Evolutionary conservation across 1,284 basidiomycete genomes (phyloP).

Genomic region (Ceratobasidium sp.): DNA sequence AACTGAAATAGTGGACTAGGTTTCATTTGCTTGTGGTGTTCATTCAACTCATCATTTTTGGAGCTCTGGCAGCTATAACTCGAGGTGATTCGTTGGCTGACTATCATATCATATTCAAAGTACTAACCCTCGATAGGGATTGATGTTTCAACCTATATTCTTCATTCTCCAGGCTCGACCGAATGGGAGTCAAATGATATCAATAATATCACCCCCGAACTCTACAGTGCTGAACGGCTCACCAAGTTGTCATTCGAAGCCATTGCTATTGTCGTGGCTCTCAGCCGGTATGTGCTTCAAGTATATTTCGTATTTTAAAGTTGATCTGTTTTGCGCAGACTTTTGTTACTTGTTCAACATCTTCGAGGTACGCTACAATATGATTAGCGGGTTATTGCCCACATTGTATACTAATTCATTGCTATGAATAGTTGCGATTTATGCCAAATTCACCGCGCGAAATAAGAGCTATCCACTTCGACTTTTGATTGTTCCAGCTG

Average conservation of each 20-base stretch:
- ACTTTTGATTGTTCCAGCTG: conserved; percentile 19
- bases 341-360: conserved; percentile 22
- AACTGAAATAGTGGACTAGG: background rate
- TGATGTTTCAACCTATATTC: conserved; percentile 34
- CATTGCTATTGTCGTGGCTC: conserved; percentile 13
- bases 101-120: too few species aligned
- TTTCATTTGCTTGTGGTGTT: conserved; percentile 29
- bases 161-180: conserved; percentile 23
- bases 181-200: background rate
- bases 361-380: conserved; percentile 14
- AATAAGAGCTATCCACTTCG: background rate
- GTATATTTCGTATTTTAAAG: background rate
- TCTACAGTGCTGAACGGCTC: background rate
- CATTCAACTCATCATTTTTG: conserved; percentile 32
- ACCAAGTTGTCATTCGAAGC: conserved; percentile 25
- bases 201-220: background rate
- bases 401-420: too few species aligned
- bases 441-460: conserved; percentile 18
- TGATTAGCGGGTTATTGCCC: too few species aligned
- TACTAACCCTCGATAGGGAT: conserved; percentile 3
- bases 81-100: conserved; percentile 11
- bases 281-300: conserved; percentile 28
- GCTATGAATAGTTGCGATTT: background rate
- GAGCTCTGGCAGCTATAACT: conserved; percentile 31
- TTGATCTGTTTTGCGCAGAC: background rate